Conservation (phyloP, 345 rosid species). For the Barbarea vulgaris region DNA sequence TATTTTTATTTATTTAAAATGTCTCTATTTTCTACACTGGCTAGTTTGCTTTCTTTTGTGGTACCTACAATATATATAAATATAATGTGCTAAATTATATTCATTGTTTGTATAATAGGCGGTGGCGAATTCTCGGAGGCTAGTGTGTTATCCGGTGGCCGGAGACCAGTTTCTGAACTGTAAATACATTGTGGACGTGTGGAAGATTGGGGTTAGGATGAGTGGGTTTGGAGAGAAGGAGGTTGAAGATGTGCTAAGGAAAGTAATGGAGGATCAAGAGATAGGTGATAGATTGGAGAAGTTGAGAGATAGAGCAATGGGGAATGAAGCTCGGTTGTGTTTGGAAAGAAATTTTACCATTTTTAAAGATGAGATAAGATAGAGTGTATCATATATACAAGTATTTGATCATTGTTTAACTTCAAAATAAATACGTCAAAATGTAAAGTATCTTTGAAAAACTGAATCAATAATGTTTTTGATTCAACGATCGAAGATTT, state of each 20-base stretch:
- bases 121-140: slow-evolving; percentile 40
- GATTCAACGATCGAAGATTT: neutral
- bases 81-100: neutral
- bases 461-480: neutral
- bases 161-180: slow-evolving; percentile 87
- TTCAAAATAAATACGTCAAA: neutral
- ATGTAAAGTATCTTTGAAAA: neutral
- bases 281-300: slow-evolving; percentile 48
- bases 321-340: slow-evolving; percentile 21
- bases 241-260: slow-evolving; percentile 50
- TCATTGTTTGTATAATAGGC: slow-evolving; percentile 16
- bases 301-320: slow-evolving; percentile 48
- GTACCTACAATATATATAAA: neutral
- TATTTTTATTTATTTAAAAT: neutral
- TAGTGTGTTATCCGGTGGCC: slow-evolving; percentile 74
- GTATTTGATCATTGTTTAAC: neutral
- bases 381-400: neutral
- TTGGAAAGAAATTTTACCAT: slow-evolving; percentile 10
- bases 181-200: slow-evolving; percentile 53
- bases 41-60: neutral
- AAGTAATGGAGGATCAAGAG: slow-evolving; percentile 50
- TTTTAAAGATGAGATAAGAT: neutral
- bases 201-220: slow-evolving; percentile 62
- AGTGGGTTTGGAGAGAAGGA: slow-evolving; percentile 52
- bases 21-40: neutral